Evolutionary conservation across 1,284 basidiomycete genomes (phyloP).

Genomic region (Quambalaria eucalypti): DNA sequence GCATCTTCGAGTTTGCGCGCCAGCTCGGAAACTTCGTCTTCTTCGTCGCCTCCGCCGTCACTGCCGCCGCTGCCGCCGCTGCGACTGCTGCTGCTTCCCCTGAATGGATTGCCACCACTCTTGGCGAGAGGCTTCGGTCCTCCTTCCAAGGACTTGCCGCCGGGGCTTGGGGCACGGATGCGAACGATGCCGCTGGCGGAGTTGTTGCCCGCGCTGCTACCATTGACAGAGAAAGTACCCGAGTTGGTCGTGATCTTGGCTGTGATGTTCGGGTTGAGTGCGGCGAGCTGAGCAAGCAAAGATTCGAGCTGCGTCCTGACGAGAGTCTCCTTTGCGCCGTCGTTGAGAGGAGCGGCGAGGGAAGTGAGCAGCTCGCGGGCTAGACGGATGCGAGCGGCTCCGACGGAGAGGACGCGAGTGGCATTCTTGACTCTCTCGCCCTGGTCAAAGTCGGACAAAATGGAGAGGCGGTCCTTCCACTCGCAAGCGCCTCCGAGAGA

Average conservation of each 20-base stretch:
- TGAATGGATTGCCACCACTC: constrained; percentile 15
- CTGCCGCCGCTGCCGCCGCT: constrained; percentile 12
- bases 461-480: constrained; percentile 37
- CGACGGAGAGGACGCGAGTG: constrained; percentile 26
- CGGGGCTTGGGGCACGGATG: constrained; percentile 19
- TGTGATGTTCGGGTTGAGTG: constrained; percentile 30
- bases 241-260: constrained; percentile 32
- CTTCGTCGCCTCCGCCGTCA: constrained; percentile 25
- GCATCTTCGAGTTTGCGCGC: constrained; percentile 30
- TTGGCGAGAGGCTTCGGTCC: constrained; percentile 19
- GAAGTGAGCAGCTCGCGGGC: constrained; percentile 35
- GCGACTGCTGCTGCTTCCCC: constrained; percentile 14
- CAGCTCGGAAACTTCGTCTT: constrained; percentile 40
- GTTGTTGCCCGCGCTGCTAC: constrained; percentile 11
- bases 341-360: constrained; percentile 34
- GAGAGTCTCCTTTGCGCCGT: constrained; percentile 30
- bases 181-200: constrained; percentile 22
- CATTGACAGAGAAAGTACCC: constrained; percentile 10
- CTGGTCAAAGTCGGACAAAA: constrained; percentile 37
- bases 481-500: constrained; percentile 41
- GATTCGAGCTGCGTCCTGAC: constrained; percentile 39
- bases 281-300: constrained; percentile 35
- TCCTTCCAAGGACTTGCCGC: constrained; percentile 7
- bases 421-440: constrained; percentile 28
- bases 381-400: constrained; percentile 28